Percentiles rank a stretch among this genome's conserved stretches.
Evolutionary conservation across 1,284 basidiomycete genomes (phyloP).

Genomic region (Fomes fomentarius): DNA sequence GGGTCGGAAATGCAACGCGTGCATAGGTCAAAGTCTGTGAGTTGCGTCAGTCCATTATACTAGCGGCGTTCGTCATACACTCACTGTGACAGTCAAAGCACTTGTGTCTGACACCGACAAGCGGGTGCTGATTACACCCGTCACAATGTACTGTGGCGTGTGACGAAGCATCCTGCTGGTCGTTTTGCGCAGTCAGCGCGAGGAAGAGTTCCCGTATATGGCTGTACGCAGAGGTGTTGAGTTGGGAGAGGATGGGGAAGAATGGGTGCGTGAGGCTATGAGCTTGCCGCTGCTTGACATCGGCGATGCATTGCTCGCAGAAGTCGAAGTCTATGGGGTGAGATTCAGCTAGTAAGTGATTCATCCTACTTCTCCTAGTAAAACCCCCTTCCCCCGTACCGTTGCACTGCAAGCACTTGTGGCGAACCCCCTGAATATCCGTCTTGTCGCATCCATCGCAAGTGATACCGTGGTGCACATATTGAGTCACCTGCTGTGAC

Average conservation of each 20-base stretch:
- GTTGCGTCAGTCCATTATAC: background rate
- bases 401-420: conserved; percentile 75
- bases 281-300: conserved; percentile 8
- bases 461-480: conserved; percentile 43
- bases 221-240: conserved; percentile 25
- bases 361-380: background rate
- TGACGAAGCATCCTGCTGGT: too few species aligned
- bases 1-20: conserved; percentile 58
- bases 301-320: conserved; percentile 57
- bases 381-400: conserved; percentile 45
- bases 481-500: background rate
- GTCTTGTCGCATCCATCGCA: conserved; percentile 58
- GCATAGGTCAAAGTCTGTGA: conserved; percentile 72
- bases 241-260: conserved; percentile 61
- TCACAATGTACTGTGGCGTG: conserved; percentile 49
- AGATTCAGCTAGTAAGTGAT: background rate
- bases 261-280: conserved; percentile 53
- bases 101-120: conserved; percentile 57
- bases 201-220: conserved; percentile 49
- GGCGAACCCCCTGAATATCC: conserved; percentile 59
- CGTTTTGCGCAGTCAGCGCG: background rate
- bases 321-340: conserved; percentile 56
- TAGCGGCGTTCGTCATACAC: background rate
- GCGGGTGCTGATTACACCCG: conserved; percentile 64
- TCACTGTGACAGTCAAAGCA: conserved; percentile 57